Evolutionary conservation across 352 stramenopile genomes (phyloP).

Genomic region (Globisporangium paddicum): DNA sequence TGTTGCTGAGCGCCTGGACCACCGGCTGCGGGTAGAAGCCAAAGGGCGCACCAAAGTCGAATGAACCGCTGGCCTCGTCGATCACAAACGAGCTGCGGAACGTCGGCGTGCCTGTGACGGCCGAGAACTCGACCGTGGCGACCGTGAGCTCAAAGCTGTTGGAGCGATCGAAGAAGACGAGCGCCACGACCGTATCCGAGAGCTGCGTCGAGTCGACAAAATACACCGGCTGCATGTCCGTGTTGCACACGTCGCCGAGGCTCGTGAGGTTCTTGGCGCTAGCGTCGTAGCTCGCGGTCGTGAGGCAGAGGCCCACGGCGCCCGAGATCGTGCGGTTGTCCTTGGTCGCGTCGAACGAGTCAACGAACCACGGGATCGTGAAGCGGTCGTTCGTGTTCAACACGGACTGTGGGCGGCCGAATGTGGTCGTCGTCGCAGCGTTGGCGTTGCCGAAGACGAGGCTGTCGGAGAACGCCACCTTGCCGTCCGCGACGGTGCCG

Average conservation of each 20-base stretch:
- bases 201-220: slow-evolving; percentile 68
- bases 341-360: slow-evolving; percentile 37
- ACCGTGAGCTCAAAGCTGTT: slow-evolving; percentile 79
- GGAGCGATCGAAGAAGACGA: slow-evolving; percentile 64
- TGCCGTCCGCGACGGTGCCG: slow-evolving; percentile 43
- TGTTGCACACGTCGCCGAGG: slow-evolving; percentile 41
- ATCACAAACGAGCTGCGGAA: slow-evolving; percentile 75
- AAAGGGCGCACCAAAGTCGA: slow-evolving; percentile 60
- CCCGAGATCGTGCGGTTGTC: slow-evolving; percentile 35
- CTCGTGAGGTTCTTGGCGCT: slow-evolving; percentile 23
- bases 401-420: slow-evolving; percentile 58
- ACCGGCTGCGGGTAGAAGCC: slow-evolving; percentile 69
- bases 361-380: slow-evolving; percentile 65
- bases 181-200: slow-evolving; percentile 47
- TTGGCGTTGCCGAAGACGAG: slow-evolving; percentile 56
- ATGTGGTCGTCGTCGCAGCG: slow-evolving; percentile 29
- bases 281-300: slow-evolving; percentile 26
- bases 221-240: slow-evolving; percentile 55
- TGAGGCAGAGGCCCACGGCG: slow-evolving; percentile 54
- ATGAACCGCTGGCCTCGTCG: slow-evolving; percentile 44
- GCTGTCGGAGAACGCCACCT: slow-evolving; percentile 52
- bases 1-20: slow-evolving; percentile 45
- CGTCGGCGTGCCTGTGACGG: slow-evolving; percentile 40
- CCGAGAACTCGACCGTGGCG: slow-evolving; percentile 60
- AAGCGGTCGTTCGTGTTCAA: slow-evolving; percentile 59